phyloP scores from a whole-genome alignment of 805 yeast genomes.

The Yamadazyma sp. region DNA sequence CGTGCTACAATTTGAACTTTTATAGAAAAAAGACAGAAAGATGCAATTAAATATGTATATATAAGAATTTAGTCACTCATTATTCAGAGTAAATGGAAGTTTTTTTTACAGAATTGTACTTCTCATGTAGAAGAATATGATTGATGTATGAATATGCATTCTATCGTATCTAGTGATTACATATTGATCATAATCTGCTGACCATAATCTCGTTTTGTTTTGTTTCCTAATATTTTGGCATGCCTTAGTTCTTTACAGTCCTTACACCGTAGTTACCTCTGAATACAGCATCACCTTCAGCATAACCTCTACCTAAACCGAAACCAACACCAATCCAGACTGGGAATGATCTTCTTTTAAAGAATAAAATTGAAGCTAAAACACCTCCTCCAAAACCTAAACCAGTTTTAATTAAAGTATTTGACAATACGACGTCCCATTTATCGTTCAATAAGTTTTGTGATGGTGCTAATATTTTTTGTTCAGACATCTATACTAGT shows the following conservation, averaged over 20 bases:
- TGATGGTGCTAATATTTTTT: slow-evolving; percentile 43
- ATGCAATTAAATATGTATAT: no score
- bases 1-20: no score
- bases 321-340: slow-evolving; percentile 97
- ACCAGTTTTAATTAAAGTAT: slow-evolving; percentile 91
- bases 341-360: slow-evolving; percentile 94
- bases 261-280: slow-evolving; percentile 77
- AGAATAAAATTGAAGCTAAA: slow-evolving; percentile 81
- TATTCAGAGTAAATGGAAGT: no score
- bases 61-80: no score
- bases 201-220: no score
- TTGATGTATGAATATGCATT: slow-evolving; percentile 3
- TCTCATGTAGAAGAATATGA: no score
- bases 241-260: slow-evolving; percentile 44
- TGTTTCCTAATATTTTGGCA: no score
- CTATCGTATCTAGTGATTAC: no score
- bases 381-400: slow-evolving; percentile 97
- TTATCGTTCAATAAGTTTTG: slow-evolving; percentile 62
- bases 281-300: slow-evolving; percentile 97
- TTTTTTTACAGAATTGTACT: no score
- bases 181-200: no score
- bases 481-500: slow-evolving; percentile 26
- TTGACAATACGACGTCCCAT: slow-evolving; percentile 97
- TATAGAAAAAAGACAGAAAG: no score
- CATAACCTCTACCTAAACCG: slow-evolving; percentile 96